phyloP scores from a whole-genome alignment of 2,329 filamentous ascomycete genomes.

The Scleromitrula shiraiana region DNA sequence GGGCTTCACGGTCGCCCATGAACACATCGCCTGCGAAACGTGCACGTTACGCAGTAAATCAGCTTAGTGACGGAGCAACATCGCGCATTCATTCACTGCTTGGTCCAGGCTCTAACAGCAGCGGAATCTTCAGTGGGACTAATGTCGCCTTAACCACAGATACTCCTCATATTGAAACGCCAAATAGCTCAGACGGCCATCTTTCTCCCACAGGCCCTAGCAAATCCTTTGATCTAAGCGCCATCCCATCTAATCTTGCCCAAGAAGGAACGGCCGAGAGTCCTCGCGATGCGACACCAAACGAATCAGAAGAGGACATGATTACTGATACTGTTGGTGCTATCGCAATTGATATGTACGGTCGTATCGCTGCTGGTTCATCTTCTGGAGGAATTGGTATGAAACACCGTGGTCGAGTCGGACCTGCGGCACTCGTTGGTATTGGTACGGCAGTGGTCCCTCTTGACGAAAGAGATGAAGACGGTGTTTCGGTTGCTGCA shows the following conservation, averaged over 20 bases:
- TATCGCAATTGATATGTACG: conserved; percentile 79
- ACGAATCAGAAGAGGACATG: conserved; percentile 40
- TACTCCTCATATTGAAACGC: conserved; percentile 3
- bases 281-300: conserved; percentile 7
- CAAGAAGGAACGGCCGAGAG: conserved; percentile 21
- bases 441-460: conserved; percentile 89
- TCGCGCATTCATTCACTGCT: conserved; percentile 26
- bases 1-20: conserved; percentile 14
- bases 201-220: conserved; percentile 14
- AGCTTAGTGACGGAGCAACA: conserved; percentile 19
- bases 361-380: conserved; percentile 86
- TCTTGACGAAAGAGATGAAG: conserved; percentile 58
- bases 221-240: conserved; percentile 6
- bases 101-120: conserved; percentile 14
- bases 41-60: conserved; percentile 17
- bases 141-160: conserved; percentile 15
- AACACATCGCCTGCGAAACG: conserved; percentile 23
- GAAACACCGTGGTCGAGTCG: conserved; percentile 89
- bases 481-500: conserved; percentile 64
- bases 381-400: conserved; percentile 97
- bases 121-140: conserved; percentile 14
- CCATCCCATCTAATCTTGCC: conserved; percentile 12
- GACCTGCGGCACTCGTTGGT: conserved; percentile 86
- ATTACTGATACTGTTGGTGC: conserved; percentile 94
- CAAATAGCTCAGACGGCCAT: conserved; percentile 23